Evolutionary conservation across 2,329 filamentous ascomycete species (phyloP), one percentile per base, ranked within the genome.

Genomic region (Trichoderma breve): DNA sequence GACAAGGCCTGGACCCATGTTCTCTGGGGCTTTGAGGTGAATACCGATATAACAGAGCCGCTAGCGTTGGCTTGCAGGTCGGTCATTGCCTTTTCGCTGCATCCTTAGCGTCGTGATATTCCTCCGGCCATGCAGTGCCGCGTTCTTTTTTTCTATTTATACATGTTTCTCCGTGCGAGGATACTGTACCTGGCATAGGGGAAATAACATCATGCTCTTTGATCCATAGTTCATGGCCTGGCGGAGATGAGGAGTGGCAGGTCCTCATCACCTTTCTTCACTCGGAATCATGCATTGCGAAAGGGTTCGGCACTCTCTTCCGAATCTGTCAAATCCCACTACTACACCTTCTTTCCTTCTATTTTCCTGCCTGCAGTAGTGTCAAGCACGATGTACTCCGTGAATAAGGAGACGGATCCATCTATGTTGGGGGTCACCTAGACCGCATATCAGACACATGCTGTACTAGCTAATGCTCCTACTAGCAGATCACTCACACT

Each of bases 391-490:
- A 53, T 24, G 47, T 53, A 4, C 47, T 53, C 47, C 47, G 18
- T 53, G 47, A 24, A 65, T 66, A 69, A 47, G 64, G 51, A 28
- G 36, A 43, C 12, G 55, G 28, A 28, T 69, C 65, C 65, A 69
- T 60, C 34, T 67, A 67, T 32, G 39, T 65, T 57, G 64, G 64
- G 64, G 64, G 53, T 67, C 64, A 57, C 26, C 32, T 28, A 43
- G 51, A 67, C 51, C 32, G 26, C 62, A 65, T 21, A 47, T 53
- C 61, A 51, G 26, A 39, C 61, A 66, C 43, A 60, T 60, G 57
- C 57, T 30, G 57, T 21, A 14, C n/a, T 60, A 30, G 43, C 63
- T 51, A 66, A 51, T 66, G 63, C 63, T 51, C 30, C 11, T 51
- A 32, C 30, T 55, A 34, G 43, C 47, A 66, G 47, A 15, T 66